Conservation (phyloP, 2,329 filamentous ascomycete genomes). For the Claviceps sp. region DNA sequence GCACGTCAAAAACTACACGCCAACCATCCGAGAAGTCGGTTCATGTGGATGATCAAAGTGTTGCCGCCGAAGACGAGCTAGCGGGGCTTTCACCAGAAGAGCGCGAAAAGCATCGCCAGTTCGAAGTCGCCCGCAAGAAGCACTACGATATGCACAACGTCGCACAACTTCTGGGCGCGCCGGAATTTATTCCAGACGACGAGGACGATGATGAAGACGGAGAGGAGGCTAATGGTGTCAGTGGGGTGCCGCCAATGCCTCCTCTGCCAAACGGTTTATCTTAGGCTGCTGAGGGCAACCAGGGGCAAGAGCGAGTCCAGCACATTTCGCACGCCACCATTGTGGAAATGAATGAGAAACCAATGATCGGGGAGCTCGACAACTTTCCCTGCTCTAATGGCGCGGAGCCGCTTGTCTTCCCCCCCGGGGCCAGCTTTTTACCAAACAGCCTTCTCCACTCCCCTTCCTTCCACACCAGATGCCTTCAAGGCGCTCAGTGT, state of each 20-base stretch:
- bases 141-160: slow-evolving; percentile 99
- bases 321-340: neutral
- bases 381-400: no score
- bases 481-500: neutral
- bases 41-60: slow-evolving; percentile 56
- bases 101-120: slow-evolving; percentile 78
- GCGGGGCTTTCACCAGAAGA: slow-evolving; percentile 55
- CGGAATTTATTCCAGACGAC: slow-evolving; percentile 51
- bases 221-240: slow-evolving; percentile 19
- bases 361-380: no score
- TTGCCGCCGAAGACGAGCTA: slow-evolving; percentile 41
- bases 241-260: slow-evolving; percentile 27
- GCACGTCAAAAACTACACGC: slow-evolving; percentile 20
- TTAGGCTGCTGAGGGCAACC: slow-evolving; percentile 9
- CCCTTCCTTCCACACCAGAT: no score
- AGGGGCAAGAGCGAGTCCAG: neutral
- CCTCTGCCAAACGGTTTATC: slow-evolving; percentile 27
- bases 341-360: neutral
- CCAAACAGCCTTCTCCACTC: no score
- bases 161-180: slow-evolving; percentile 70
- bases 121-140: slow-evolving; percentile 84
- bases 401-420: no score
- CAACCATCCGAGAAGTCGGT: slow-evolving; percentile 52
- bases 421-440: no score
- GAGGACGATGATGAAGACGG: slow-evolving; percentile 42